Base-by-base conservation (phyloP, 148 eudicot genomes). In the Cornus kousa region DNA sequence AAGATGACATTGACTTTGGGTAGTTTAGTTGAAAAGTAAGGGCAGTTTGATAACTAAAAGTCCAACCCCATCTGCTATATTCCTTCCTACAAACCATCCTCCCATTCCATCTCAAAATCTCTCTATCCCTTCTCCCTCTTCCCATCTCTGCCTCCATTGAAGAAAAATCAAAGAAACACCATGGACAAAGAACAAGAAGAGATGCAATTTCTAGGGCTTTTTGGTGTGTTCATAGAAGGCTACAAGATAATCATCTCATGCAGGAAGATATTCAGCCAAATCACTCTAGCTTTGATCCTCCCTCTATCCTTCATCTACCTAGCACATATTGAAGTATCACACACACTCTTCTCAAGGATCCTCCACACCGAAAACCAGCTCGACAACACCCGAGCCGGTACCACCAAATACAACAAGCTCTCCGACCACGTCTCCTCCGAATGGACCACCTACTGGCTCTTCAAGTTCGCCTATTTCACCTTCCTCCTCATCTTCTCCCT, bases 111-210 rank as follows among this genome's bases (percentile, higher is more conserved):
- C 19, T 19, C 20, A 0, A 1, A 4, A 43, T 43, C 2, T 43
- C 48, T 43, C 48, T 0, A 20, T 3, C 70, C 24, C 37, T 67
- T 31, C 37, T 67, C 28, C 37, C 0, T 31, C 70, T 8, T 10
- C 17, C 37, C 70, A 67, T 67, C 70, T 67, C 5, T 67, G 4
- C 70, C 24, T 67, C 12, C 37, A 24, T 28, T 11, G 2, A 43
- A 22, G 17, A 5, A 70, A 17, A 70, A 69, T 4, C 3, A 37
- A 53, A 53, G 4, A 62, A 20, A 17, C 22, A 70, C 7, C 28
- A 79, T 79, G 81, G 72, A 73, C 7, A 46, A 40, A 79, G 77
- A 72, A n/a, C 81, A 16, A 67, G 81, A 79, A 66, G 81, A 79
- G 22, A 72, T 79, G 66, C 81, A 79, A 50, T 73, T 79, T 35